These are phyloP conservation scores for Cryptococcus sp. DNA, from an alignment of 1,284 basidiomycete species.

Conservation along the genomic window DNA sequence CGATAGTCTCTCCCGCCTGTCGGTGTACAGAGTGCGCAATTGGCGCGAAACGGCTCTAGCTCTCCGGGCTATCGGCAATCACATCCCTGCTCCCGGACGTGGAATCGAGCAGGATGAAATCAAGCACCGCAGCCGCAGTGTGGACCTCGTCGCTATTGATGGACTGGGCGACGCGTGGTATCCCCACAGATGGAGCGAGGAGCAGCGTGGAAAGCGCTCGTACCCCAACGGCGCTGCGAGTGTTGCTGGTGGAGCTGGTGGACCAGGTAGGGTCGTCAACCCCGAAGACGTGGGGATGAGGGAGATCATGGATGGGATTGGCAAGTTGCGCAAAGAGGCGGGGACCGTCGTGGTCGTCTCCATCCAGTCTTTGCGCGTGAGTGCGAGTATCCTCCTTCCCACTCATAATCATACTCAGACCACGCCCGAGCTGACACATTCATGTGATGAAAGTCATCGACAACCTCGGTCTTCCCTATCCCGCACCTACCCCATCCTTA, in stretches of 20 bases:
- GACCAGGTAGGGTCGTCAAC: slow-evolving; percentile 13
- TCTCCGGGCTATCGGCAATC: slow-evolving; percentile 10
- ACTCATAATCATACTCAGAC: neutral
- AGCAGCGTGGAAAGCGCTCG: slow-evolving; percentile 6
- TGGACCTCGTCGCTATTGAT: slow-evolving; percentile 44
- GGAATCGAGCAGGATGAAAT: neutral
- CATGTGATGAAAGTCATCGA: slow-evolving; percentile 3
- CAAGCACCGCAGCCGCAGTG: neutral
- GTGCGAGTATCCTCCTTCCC: slow-evolving; percentile 4
- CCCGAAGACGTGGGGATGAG: slow-evolving; percentile 37
- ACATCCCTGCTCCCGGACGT: neutral
- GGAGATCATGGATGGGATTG: slow-evolving; percentile 43
- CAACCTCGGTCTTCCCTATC: slow-evolving; percentile 31
- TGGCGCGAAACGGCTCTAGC: slow-evolving; percentile 28
- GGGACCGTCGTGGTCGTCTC: slow-evolving; percentile 44
- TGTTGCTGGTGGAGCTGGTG: neutral
- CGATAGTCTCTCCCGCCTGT: slow-evolving; percentile 25
- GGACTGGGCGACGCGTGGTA: slow-evolving; percentile 49
- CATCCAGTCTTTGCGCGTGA: slow-evolving; percentile 47
- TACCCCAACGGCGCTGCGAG: neutral
- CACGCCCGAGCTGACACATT: neutral
- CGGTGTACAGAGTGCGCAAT: slow-evolving; percentile 26
- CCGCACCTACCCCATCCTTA: slow-evolving; percentile 47
- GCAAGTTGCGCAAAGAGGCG: slow-evolving; percentile 35
- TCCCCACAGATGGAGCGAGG: slow-evolving; percentile 42